Evolutionary conservation across 352 stramenopile genomes (phyloP).

Genomic region (Globisporangium parvum): DNA sequence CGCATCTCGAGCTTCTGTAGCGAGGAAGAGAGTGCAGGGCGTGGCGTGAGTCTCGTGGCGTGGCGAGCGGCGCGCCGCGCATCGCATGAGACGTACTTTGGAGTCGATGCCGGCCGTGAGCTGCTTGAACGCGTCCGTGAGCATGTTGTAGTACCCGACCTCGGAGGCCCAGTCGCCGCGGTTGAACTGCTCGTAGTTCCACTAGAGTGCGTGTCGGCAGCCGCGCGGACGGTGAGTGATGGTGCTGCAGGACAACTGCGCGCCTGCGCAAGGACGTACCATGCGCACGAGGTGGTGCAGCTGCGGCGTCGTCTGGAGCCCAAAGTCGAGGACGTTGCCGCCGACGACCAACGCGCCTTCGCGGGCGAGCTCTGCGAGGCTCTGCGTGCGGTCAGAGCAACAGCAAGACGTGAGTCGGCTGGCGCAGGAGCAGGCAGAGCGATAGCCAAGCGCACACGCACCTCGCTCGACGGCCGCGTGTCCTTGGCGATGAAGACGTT

Average conservation of each 20-base stretch:
- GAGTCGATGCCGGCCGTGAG: constrained; percentile 76
- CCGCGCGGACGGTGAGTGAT: too few species aligned
- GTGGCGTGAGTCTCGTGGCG: too few species aligned
- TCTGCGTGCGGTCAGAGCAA: constrained; percentile 8
- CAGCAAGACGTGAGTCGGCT: neutral
- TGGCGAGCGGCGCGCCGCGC: too few species aligned
- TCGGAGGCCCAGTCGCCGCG: constrained; percentile 86
- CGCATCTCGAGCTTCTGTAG: constrained; percentile 67
- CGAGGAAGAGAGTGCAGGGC: too few species aligned
- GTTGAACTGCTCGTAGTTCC: constrained; percentile 87
- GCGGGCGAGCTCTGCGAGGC: constrained; percentile 84
- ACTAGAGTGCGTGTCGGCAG: constrained; percentile 36
- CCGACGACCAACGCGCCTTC: constrained; percentile 86
- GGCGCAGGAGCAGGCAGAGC: neutral
- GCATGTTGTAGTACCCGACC: constrained; percentile 94
- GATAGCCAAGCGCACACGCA: constrained; percentile 1
- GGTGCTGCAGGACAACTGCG: neutral
- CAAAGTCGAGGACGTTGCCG: constrained; percentile 92
- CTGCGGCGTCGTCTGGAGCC: constrained; percentile 95
- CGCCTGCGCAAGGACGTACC: constrained; percentile 26
- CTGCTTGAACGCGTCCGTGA: constrained; percentile 90
- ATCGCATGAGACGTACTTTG: constrained; percentile 35
- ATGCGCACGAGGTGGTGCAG: constrained; percentile 97
- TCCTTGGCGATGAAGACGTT: constrained; percentile 91
- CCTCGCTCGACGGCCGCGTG: constrained; percentile 85